phyloP scores from a whole-genome alignment of 192 early-diverging fungal genomes.

The Geranomyces variabilis region DNA sequence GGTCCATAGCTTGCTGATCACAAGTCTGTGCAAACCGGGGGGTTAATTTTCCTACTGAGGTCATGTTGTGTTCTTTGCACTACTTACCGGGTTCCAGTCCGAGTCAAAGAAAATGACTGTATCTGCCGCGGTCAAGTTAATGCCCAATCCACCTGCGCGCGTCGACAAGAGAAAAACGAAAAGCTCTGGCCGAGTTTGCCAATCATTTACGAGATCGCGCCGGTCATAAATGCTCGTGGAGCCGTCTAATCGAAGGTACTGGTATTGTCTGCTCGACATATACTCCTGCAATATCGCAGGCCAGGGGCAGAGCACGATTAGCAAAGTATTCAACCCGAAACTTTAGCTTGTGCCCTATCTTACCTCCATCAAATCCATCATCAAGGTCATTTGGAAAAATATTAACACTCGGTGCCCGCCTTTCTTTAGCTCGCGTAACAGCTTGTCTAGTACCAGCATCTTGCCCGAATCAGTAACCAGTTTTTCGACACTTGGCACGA shows the following conservation, averaged over 20 bases:
- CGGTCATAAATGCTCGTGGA: conserved; percentile 85
- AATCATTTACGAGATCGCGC: conserved; percentile 89
- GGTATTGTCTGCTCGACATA: conserved; percentile 80
- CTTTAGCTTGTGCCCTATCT: conserved; percentile 2
- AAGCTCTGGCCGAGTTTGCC: conserved; percentile 85
- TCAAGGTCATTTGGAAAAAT: conserved; percentile 89
- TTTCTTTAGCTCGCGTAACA: conserved; percentile 73
- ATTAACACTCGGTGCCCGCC: conserved; percentile 85
- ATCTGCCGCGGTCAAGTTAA: conserved; percentile 40
- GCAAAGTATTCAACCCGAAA: no score
- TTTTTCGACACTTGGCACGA: conserved; percentile 5
- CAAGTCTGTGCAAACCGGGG: conserved; percentile 42
- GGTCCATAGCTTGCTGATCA: conserved; percentile 85
- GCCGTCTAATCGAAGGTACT: conserved; percentile 86
- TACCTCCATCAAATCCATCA: conserved; percentile 64
- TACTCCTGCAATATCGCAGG: conserved; percentile 63
- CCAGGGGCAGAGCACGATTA: not conserved
- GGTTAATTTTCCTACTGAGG: conserved; percentile 65
- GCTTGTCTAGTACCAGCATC: conserved; percentile 76
- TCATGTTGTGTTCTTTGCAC: no score
- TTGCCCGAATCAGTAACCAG: conserved; percentile 76
- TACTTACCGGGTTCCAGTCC: conserved; percentile 72
- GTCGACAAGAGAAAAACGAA: conserved; percentile 58
- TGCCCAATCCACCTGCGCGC: conserved; percentile 38
- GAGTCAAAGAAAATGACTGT: conserved; percentile 41